Evolutionary conservation across 2,329 filamentous ascomycete genomes (phyloP).

Genomic region (Paecilomyces sp.): DNA sequence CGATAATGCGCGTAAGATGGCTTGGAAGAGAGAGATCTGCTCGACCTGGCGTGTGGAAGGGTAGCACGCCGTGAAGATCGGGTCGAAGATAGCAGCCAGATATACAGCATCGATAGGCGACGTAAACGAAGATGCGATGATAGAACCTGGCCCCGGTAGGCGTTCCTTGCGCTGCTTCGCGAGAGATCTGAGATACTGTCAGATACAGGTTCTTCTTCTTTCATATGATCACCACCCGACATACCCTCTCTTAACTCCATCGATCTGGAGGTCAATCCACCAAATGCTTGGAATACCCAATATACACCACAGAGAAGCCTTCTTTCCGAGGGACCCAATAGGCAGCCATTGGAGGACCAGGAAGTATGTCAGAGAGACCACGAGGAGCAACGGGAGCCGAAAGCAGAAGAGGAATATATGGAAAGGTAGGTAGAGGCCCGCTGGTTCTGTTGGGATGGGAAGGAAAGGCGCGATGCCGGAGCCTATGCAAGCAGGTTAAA

Average conservation of each 20-base stretch:
- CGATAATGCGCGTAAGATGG: constrained; percentile 66
- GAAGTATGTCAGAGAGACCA: constrained; percentile 65
- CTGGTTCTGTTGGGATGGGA: constrained; percentile 62
- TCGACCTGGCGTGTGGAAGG: constrained; percentile 66
- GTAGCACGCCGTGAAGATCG: constrained; percentile 83
- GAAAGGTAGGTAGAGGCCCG: constrained; percentile 56
- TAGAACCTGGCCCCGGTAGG: constrained; percentile 68
- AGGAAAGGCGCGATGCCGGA: constrained; percentile 96
- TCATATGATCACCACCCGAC: constrained; percentile 12
- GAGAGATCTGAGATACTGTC: constrained; percentile 46
- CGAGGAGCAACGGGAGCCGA: constrained; percentile 70
- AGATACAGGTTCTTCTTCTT: constrained; percentile 2
- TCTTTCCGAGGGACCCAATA: constrained; percentile 61
- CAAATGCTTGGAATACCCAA: constrained; percentile 86
- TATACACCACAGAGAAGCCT: constrained; percentile 79
- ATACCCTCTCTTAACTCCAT: constrained; percentile 86
- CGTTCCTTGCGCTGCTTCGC: constrained; percentile 65
- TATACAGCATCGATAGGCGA: constrained; percentile 91
- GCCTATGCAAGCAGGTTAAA: constrained; percentile 46
- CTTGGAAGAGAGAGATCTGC: constrained; percentile 67
- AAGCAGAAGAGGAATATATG: constrained; percentile 69
- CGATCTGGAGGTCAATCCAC: constrained; percentile 98
- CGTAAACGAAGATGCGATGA: constrained; percentile 87
- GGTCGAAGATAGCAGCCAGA: constrained; percentile 91
- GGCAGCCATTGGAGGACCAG: constrained; percentile 76